phyloP scores from a whole-genome alignment of 164 flowering plant genomes.

The Nymphaea colorata region DNA sequence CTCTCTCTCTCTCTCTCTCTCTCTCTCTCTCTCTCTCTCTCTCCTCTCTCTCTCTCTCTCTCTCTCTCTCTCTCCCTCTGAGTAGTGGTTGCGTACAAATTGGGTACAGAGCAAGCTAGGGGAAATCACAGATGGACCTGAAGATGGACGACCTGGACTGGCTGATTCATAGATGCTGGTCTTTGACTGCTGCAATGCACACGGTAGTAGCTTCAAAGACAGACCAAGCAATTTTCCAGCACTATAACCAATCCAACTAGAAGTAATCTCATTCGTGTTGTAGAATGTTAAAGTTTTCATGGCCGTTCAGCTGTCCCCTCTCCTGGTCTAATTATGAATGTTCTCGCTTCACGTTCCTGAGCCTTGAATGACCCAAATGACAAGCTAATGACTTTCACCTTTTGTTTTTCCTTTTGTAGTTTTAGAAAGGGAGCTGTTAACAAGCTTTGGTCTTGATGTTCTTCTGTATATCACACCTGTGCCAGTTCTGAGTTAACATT shows the following conservation, averaged over 20 bases:
- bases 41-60: background rate
- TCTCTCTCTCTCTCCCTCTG: background rate
- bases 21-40: background rate
- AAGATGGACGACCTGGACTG: conserved; percentile 28
- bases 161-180: conserved; percentile 21
- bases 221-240: background rate
- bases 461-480: background rate
- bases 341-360: background rate
- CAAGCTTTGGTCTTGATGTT: background rate
- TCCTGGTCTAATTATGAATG: background rate
- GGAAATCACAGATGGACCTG: conserved; percentile 39
- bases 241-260: background rate
- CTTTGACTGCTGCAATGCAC: conserved; percentile 21
- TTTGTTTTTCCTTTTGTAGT: background rate
- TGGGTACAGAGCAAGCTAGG: conserved; percentile 65
- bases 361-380: background rate
- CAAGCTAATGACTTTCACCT: background rate
- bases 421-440: too few relatives aligned
- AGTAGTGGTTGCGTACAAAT: background rate
- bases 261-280: background rate
- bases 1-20: background rate
- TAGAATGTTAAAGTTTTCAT: background rate
- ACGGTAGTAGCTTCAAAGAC: conserved; percentile 24
- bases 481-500: background rate
- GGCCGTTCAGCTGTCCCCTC: background rate